Evolutionary conservation across 441 rosid genomes (phyloP).

Genomic region (Populus trichocarpa): DNA sequence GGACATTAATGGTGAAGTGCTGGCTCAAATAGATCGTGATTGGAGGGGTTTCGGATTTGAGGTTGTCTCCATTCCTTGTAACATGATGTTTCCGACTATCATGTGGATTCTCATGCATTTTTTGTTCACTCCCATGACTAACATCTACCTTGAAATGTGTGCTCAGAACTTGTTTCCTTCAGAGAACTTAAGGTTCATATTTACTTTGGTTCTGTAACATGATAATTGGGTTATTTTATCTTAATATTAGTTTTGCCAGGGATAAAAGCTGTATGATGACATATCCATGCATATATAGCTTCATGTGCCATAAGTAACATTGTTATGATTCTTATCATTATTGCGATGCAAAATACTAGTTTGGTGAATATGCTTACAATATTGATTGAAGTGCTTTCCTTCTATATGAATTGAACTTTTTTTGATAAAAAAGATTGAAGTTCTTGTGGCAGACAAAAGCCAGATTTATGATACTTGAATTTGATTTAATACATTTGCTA

Average conservation of each 20-base stretch:
- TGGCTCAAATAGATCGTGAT: constrained; percentile 89
- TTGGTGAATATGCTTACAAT: background rate
- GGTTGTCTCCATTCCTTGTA: constrained; percentile 40
- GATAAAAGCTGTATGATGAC: background rate
- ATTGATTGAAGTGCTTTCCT: background rate
- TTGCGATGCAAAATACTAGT: background rate
- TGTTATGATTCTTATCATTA: background rate
- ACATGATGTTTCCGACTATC: background rate
- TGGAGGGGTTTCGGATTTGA: constrained; percentile 99
- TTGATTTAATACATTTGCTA: background rate
- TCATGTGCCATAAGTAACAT: background rate
- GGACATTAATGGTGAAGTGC: constrained; percentile 68
- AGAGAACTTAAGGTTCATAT: background rate
- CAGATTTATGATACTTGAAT: background rate
- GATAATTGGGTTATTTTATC: background rate
- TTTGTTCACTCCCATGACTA: background rate
- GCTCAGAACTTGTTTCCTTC: background rate
- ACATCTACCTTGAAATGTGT: background rate
- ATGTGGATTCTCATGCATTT: background rate
- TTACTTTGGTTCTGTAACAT: constrained; percentile 1
- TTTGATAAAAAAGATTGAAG: no score
- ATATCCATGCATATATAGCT: background rate
- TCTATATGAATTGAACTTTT: background rate
- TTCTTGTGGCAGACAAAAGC: no score
- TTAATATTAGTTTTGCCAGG: background rate